Evolutionary conservation across 139 green algal species (phyloP), one percentile per base, ranked within the genome.

Genomic region (Asterochloris erici): DNA sequence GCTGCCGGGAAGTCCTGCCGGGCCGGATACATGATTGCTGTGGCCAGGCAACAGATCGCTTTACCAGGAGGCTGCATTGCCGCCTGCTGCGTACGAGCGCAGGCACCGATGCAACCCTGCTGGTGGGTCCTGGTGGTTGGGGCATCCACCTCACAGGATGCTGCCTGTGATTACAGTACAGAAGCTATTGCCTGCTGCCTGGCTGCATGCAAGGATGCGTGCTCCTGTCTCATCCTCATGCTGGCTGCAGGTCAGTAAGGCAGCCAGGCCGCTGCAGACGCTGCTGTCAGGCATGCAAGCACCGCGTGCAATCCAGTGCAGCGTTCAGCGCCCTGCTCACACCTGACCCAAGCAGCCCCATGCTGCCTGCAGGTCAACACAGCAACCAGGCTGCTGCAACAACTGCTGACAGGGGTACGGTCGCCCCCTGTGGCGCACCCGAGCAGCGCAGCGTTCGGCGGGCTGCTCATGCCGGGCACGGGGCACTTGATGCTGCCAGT

Each of bases 401-500:
- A 69, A 19, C 86, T 81, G 14, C 68, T 96, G 12, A 74, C 92
- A 21, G 92, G 91, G 21, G 69, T 95, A 69, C 78, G 87, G 21
- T 89, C 87, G 6, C 73, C 68, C 71, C 89, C 87, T 10, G 38
- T 54, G 38, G 38, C 21, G 83, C 71, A 29, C 69, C 71, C 13
- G 63, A n/a, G 6, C 82, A 38, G 15, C 14, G 0, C 29, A 60
- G 74, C 24, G 87, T 82, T 61, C 81, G 73, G 17, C 29, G 84
- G 74, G n/a, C 74, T 68, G 0, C 10, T 82, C 16, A 38, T 75
- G 73, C 81, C 78, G 1, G 79, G 83, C 24, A 86, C 47, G 6
- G 84, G 86, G 15, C 66, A 86, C 11, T 79, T 94, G 85, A 86
- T 89, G 73, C 12, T 96, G 80, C 86, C 92, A 9, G 84, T 68